phyloP scores from a whole-genome alignment of 2,329 filamentous ascomycete species.

The Microsporum ferrugineum region DNA sequence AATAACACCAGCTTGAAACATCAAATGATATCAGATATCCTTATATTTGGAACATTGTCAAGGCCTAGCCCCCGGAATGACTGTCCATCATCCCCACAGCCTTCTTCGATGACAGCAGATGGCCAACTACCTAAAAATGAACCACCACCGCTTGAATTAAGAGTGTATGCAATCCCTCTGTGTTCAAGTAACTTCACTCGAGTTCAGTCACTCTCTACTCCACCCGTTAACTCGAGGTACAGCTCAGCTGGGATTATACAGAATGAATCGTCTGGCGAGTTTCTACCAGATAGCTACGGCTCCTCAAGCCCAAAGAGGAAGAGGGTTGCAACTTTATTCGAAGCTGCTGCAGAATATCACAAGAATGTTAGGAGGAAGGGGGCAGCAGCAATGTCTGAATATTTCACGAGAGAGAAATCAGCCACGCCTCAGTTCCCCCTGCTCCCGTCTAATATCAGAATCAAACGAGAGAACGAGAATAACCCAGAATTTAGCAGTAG shows the following conservation, averaged over 20 bases:
- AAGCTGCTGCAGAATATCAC: slow-evolving; percentile 32
- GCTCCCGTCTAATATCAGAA: slow-evolving; percentile 20
- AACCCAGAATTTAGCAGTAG: not conserved
- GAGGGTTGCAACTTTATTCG: slow-evolving; percentile 33
- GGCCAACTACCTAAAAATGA: slow-evolving; percentile 9
- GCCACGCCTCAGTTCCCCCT: slow-evolving; percentile 16
- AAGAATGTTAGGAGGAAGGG: slow-evolving; percentile 30
- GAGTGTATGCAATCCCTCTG: slow-evolving; percentile 29
- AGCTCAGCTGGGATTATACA: slow-evolving; percentile 7
- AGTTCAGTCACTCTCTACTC: slow-evolving; percentile 25
- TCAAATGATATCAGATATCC: slow-evolving; percentile 24
- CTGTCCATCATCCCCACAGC: slow-evolving; percentile 26
- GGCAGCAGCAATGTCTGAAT: slow-evolving; percentile 25
- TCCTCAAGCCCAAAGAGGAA: slow-evolving; percentile 35
- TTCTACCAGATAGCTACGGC: slow-evolving; percentile 26
- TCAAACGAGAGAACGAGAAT: slow-evolving; percentile 28
- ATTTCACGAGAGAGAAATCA: slow-evolving; percentile 30
- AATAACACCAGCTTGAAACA: not conserved
- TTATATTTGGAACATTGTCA: slow-evolving; percentile 30
- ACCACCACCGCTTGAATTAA: slow-evolving; percentile 18
- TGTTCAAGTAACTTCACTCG: slow-evolving; percentile 25
- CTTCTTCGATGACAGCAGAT: slow-evolving; percentile 22
- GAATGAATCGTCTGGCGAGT: slow-evolving; percentile 22
- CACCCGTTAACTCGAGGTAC: slow-evolving; percentile 18
- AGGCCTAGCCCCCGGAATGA: not conserved